Base-by-base conservation (phyloP, 495 filamentous ascomycete species). In the Lepidopterella palustris region DNA sequence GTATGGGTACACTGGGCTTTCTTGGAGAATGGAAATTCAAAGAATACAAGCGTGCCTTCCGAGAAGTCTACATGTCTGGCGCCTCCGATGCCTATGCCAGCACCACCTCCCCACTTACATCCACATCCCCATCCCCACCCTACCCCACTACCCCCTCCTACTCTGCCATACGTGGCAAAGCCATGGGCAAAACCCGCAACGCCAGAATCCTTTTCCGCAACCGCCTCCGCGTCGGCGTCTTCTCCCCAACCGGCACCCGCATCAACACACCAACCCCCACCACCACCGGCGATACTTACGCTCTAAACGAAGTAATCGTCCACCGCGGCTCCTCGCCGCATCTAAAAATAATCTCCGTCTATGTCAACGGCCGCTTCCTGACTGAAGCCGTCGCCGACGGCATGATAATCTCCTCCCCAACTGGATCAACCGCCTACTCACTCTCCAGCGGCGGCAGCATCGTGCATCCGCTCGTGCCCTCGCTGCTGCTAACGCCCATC, bases 1-100 rank as follows among this genome's bases (percentile, higher is more conserved):
- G 89, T 70, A 96, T 98, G 91, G 93, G 93, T 5, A 92, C 92
- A 0, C 75, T 98, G 1, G 93, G 93, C 0, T 98, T 98, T 61
- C 76, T 98, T 18, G 92, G 92, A 31, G 93, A 97, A 73, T 97
- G 92, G 91, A 92, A 90, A 63, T 97, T 97, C 71, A 76, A 78
- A 10, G 92, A 97, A 63, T 87, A 91, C 71, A 92, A 92, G 68
- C 80, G 87, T 24, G 93, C 92, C 0, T 96, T 93, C 74, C 79
- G 90, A 25, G 90, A 96, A 69, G 88, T 93, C 25, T 96, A 93
- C 73, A 92, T 95, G 88, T 92, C 88, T 60, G 91, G 91, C 8
- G 84, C 89, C 45, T 78, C 77, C 18, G 84, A 81, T 23, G 76
- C 24, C 68, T 71, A 68, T 51, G 68, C 59, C 21, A 61, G 61